phyloP scores from a whole-genome alignment of 805 yeast species.

The Monosporozyma unispora region DNA sequence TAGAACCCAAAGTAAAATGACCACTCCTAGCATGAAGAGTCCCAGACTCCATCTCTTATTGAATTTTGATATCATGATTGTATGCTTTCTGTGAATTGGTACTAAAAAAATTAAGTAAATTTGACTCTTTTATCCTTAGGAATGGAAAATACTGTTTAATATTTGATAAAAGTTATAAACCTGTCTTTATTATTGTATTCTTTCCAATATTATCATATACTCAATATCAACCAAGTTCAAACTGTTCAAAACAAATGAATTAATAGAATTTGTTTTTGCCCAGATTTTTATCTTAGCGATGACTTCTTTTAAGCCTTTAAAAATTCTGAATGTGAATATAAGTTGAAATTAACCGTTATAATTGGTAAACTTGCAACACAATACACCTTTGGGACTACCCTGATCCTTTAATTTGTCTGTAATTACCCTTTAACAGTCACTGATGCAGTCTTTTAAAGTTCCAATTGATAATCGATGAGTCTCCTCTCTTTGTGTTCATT shows the following conservation, averaged over 20 bases:
- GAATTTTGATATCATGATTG: constrained; percentile 7
- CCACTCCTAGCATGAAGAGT: constrained; percentile 59
- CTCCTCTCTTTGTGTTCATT: neutral
- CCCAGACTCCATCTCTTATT: constrained; percentile 62
- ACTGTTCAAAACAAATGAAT: neutral
- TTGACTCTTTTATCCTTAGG: neutral
- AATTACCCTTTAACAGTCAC: neutral
- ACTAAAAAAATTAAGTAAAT: neutral
- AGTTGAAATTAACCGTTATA: neutral
- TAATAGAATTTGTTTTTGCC: neutral
- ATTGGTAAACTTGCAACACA: neutral
- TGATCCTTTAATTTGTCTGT: neutral
- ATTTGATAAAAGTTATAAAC: neutral
- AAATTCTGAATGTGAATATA: neutral
- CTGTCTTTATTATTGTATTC: neutral
- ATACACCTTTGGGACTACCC: neutral
- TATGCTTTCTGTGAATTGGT: neutral
- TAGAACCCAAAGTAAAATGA: constrained; percentile 81
- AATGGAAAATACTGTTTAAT: neutral
- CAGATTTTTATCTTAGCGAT: neutral
- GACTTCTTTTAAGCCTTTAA: neutral
- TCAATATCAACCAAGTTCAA: neutral
- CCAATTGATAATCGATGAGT: neutral
- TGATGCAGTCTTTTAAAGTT: neutral
- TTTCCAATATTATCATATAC: neutral